These are phyloP conservation scores for Lentinus tigrinus DNA, from an alignment of 768 basidiomycete species.

Conservation along the genomic window DNA sequence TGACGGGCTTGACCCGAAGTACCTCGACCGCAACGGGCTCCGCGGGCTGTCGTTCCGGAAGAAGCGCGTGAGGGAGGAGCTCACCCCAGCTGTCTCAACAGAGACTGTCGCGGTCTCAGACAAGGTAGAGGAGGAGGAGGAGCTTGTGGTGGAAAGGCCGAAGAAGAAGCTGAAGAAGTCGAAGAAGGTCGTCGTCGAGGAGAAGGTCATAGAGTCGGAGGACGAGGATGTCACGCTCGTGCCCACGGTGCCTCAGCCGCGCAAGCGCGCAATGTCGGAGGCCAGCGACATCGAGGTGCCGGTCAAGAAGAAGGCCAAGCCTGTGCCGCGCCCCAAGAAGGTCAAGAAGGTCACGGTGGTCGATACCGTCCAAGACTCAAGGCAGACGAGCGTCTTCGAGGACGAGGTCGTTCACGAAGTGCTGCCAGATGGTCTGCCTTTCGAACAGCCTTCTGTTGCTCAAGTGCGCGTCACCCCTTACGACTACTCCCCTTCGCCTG, in stretches of 20 bases:
- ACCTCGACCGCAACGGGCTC: constrained; percentile 45
- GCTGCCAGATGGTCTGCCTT: constrained; percentile 47
- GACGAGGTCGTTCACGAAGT: constrained; percentile 47
- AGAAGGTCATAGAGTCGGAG: constrained; percentile 57
- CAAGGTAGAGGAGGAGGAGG: constrained; percentile 21
- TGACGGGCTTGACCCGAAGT: constrained; percentile 36
- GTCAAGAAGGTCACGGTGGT: constrained; percentile 37
- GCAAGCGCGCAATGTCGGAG: constrained; percentile 30
- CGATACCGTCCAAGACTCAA: constrained; percentile 29
- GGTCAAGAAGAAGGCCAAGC: constrained; percentile 42
- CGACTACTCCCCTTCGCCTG: constrained; percentile 49
- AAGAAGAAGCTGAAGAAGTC: constrained; percentile 29
- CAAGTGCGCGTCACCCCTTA: constrained; percentile 48
- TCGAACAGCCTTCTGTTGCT: constrained; percentile 48
- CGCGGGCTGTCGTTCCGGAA: constrained; percentile 46
- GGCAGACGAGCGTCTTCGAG: constrained; percentile 3
- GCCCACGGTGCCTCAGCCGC: constrained; percentile 14
- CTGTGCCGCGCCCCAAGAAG: constrained; percentile 19
- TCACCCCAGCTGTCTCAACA: background rate
- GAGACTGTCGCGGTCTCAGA: constrained; percentile 19
- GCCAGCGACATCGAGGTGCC: constrained; percentile 38
- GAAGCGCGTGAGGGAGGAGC: constrained; percentile 36
- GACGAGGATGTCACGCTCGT: constrained; percentile 45
- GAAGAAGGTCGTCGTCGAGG: constrained; percentile 22
- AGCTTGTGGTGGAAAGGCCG: constrained; percentile 20